These are phyloP conservation scores for Piedraia hortae DNA, from an alignment of 2,329 filamentous ascomycete species.

Conservation along the genomic window DNA sequence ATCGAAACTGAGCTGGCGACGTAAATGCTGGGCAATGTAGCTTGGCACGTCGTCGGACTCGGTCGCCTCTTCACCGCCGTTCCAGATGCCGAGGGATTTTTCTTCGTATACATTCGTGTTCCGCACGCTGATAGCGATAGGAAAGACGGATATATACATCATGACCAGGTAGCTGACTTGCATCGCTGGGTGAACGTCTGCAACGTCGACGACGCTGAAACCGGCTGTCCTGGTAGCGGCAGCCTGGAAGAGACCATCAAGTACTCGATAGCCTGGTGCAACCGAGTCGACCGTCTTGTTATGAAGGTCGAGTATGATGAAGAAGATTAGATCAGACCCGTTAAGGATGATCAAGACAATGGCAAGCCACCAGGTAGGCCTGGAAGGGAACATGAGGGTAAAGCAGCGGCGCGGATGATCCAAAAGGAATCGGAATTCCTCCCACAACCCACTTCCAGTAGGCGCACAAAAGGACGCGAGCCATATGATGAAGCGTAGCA, in stretches of 20 bases:
- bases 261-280: slow-evolving; percentile 44
- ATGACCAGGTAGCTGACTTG: slow-evolving; percentile 89
- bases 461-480: slow-evolving; percentile 38
- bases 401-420: slow-evolving; percentile 93
- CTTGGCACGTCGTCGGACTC: slow-evolving; percentile 37
- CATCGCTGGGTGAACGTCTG: slow-evolving; percentile 60
- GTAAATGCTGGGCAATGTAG: slow-evolving; percentile 76
- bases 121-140: slow-evolving; percentile 83
- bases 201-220: slow-evolving; percentile 55
- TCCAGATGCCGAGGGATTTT: slow-evolving; percentile 51
- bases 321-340: slow-evolving; percentile 62
- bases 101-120: slow-evolving; percentile 94
- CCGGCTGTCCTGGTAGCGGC: slow-evolving; percentile 73
- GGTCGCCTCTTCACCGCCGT: slow-evolving; percentile 18
- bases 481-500: slow-evolving; percentile 89
- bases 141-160: slow-evolving; percentile 98
- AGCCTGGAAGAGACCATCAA: slow-evolving; percentile 77
- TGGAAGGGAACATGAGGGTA: slow-evolving; percentile 70
- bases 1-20: slow-evolving; percentile 84
- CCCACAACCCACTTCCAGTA: slow-evolving; percentile 43
- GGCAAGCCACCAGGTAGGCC: slow-evolving; percentile 89
- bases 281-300: slow-evolving; percentile 38
- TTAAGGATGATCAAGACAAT: slow-evolving; percentile 63
- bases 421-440: slow-evolving; percentile 70
- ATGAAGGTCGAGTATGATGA: slow-evolving; percentile 71